Conservation (phyloP, 176 grass and related monocot species). For the Melocanna baccifera region DNA sequence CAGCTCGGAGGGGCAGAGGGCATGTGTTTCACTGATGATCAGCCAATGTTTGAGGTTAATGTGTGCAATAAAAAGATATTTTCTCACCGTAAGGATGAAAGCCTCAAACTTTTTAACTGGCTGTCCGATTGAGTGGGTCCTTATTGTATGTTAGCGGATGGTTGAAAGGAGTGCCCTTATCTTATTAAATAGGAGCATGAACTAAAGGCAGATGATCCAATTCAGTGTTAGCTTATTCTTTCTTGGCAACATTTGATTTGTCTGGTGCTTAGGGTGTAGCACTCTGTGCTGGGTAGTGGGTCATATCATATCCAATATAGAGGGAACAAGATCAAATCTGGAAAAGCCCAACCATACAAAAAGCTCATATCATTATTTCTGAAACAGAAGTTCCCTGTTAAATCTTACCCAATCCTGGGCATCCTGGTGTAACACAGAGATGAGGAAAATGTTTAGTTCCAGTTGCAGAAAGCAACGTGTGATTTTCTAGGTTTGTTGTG, state of each 20-base stretch:
- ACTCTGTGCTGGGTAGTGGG: background rate
- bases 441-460: background rate
- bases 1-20: background rate
- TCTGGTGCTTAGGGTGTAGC: background rate
- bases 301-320: background rate
- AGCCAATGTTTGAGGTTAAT: background rate
- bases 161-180: background rate
- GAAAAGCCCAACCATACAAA: background rate
- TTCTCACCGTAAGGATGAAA: background rate
- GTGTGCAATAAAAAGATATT: background rate
- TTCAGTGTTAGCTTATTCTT: background rate
- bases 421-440: background rate
- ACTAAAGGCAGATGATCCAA: background rate
- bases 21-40: background rate
- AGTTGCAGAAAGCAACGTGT: background rate
- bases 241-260: background rate
- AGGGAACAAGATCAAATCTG: background rate
- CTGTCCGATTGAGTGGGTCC: no score
- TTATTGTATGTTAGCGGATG: background rate
- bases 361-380: background rate
- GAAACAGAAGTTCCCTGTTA: background rate
- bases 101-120: background rate
- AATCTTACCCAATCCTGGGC: background rate
- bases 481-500: background rate
- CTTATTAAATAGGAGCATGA: background rate